phyloP scores from a whole-genome alignment of 208 protist genomes.

The Trichomonas tenax region DNA sequence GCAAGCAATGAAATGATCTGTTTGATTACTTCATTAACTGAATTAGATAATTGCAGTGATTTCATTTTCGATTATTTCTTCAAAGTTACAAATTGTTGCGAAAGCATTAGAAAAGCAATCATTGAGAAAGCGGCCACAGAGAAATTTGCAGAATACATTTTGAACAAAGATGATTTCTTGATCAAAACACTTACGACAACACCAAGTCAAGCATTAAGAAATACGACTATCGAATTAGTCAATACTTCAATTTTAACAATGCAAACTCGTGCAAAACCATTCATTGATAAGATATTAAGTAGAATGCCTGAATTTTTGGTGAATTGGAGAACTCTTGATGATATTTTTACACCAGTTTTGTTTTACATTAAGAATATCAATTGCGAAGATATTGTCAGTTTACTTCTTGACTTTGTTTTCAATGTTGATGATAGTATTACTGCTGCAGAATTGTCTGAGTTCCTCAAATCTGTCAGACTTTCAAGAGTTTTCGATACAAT shows the following conservation, averaged over 20 bases:
- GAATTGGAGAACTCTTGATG: neutral
- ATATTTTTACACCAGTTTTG: neutral
- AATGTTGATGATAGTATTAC: neutral
- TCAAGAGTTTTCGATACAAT: neutral
- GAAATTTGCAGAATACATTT: neutral
- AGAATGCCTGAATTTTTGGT: neutral
- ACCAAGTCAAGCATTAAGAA: neutral
- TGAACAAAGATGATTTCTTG: neutral
- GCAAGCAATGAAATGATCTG: neutral
- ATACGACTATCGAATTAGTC: neutral
- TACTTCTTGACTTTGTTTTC: too few relatives aligned
- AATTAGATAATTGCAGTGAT: neutral
- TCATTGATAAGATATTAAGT: neutral
- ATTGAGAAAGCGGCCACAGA: neutral
- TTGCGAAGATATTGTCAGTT: too few relatives aligned
- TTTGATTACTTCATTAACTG: neutral
- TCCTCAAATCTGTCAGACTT: neutral
- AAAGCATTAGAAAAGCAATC: neutral
- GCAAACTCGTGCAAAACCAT: neutral
- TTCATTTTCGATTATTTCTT: neutral
- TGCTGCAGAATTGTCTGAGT: neutral
- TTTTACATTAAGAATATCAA: neutral
- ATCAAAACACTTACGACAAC: neutral
- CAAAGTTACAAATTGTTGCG: neutral
- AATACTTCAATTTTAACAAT: neutral